phyloP scores from a whole-genome alignment of 768 basidiomycete genomes.

The Kwoniella sp. region DNA sequence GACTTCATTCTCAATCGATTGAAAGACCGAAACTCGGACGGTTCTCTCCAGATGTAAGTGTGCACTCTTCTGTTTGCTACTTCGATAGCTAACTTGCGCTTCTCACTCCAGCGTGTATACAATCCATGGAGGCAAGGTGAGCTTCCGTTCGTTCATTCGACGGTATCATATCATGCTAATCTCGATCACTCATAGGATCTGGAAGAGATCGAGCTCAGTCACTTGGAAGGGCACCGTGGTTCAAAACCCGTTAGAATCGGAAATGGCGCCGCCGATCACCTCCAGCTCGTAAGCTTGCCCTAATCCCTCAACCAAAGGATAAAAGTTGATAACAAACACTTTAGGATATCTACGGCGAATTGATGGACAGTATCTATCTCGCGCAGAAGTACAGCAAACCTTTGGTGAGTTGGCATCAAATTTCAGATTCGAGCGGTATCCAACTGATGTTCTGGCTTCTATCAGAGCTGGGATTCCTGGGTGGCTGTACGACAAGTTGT shows the following conservation, averaged over 20 bases:
- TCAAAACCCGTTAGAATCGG: constrained; percentile 66
- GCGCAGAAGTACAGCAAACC: constrained; percentile 72
- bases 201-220: constrained; percentile 77
- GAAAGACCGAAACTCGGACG: constrained; percentile 79
- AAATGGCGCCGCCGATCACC: constrained; percentile 91
- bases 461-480: constrained; percentile 56
- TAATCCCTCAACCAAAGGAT: neutral
- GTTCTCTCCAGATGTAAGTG: constrained; percentile 82
- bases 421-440: neutral
- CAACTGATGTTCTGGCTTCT: neutral
- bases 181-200: no score
- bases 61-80: neutral
- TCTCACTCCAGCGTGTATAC: constrained; percentile 63
- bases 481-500: constrained; percentile 56
- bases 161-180: no score
- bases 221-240: constrained; percentile 69
- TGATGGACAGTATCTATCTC: constrained; percentile 96
- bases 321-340: neutral
- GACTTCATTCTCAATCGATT: constrained; percentile 86
- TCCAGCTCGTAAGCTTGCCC: constrained; percentile 68
- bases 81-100: neutral
- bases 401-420: constrained; percentile 58
- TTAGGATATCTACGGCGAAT: constrained; percentile 90
- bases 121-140: constrained; percentile 70
- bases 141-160: constrained; percentile 2